Base-by-base conservation (phyloP, 805 yeast species). In the Metschnikowia santaceciliae region DNA sequence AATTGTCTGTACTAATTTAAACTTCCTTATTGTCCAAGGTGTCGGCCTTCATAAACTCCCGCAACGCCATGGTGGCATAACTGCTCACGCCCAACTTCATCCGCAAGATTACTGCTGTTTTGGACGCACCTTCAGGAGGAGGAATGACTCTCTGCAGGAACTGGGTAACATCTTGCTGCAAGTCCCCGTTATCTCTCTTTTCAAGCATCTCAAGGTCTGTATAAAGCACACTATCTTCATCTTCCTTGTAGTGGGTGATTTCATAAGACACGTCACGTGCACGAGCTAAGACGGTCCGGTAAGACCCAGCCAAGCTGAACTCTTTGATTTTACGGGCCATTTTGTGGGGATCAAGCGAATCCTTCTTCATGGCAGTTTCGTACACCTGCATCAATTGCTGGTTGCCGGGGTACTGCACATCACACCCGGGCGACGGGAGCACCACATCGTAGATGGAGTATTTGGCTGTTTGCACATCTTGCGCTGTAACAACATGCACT, bases 391-490 rank as follows among this genome's bases (percentile, higher is more conserved):
- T 75, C 43, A 89, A 70, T 39, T 76, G 67, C 48, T 75, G 76
- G 61, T 89, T 87, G 10, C 77, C 71, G 6, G 99, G 99, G 63
- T 94, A 94, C 13, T 76, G 63, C n/a, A 94, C 81, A 63, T 90
- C 97, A 65, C 83, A 90, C 0, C 99, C 99, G 2, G 99, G 99
- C 0, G 96, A 81, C n/a, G 99, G 98, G 49, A 94, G 74, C 2
- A 95, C 96, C 30, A 94, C 77, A 67, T 94, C 98, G 62, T 78
- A 84, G 33, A 92, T 86, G 11, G 86, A 68, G 63, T 77, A 88
- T 48, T 76, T 79, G 0, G 80, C 80, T 2, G 72, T 49, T 4
- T 73, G 80, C 22, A 85, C 71, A 52, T 92, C 98, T 51, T 83
- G 90, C 49, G 80, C 75, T 0, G 96, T 88, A 17, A 94, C 76